A percentile compares a stretch with the other conserved stretches of the same genome.
Conservation (phyloP, 176 grass and related monocot genomes). For the Aechmea fasciata region DNA sequence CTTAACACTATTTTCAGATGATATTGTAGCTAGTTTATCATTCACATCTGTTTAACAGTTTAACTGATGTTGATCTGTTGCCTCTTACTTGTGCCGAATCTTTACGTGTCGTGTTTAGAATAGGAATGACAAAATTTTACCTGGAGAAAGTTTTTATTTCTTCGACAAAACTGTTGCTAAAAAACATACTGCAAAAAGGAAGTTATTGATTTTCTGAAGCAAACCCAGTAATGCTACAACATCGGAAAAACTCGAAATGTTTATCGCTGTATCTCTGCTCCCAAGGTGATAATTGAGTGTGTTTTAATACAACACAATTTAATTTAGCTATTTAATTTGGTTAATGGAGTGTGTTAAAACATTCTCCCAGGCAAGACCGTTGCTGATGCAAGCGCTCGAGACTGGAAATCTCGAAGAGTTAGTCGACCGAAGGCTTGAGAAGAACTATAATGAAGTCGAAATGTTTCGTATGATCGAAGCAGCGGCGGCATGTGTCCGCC, state of each 20-base stretch:
- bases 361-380: slow-evolving; percentile 53
- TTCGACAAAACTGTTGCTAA: neutral
- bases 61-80: too few relatives aligned
- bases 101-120: too few relatives aligned
- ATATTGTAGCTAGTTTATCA: too few relatives aligned
- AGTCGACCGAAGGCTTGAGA: slow-evolving; percentile 51
- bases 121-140: neutral
- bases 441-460: slow-evolving; percentile 54
- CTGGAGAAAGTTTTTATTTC: neutral
- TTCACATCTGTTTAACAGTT: too few relatives aligned
- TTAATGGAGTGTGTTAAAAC: neutral
- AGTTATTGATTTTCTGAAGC: too few relatives aligned
- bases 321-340: too few relatives aligned
- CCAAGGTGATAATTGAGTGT: too few relatives aligned
- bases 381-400: slow-evolving; percentile 53
- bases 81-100: too few relatives aligned
- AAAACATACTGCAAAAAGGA: neutral
- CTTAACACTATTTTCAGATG: too few relatives aligned
- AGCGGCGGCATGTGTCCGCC: slow-evolving; percentile 63
- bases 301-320: neutral
- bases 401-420: slow-evolving; percentile 49
- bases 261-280: neutral
- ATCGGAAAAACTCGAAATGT: too few relatives aligned
- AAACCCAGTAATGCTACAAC: too few relatives aligned
- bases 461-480: slow-evolving; percentile 90